Base-by-base conservation (phyloP, 2,329 filamentous ascomycete genomes). In the Colletotrichum spinosum region DNA sequence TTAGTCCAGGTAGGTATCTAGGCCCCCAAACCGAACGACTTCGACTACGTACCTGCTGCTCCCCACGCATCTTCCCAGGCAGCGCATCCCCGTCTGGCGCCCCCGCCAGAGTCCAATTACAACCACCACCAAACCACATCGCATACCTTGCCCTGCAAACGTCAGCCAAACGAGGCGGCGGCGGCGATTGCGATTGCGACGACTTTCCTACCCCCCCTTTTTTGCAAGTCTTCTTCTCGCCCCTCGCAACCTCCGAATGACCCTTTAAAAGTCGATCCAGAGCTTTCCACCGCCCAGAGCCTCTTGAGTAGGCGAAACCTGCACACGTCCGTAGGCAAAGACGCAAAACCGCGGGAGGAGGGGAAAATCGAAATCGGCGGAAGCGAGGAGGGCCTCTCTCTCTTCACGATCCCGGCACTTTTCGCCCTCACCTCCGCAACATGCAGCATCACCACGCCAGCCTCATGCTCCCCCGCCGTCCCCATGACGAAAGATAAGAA, bases 401-500 rank as follows among this genome's bases (percentile, higher is more conserved):
- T 17, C 25, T 25, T 25, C 25, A 25, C 25, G 25, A 5, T 25
- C 25, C 25, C 25, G 25, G 25, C 25, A 25, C 25, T 25, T 5
- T 25, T 17, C 15, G 6, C 44, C 44, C 8, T 10, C 50, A 55
- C 15, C 48, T 51, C 56, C 52, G 13, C 58, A 68, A 56, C 67
- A 68, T 68, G 67, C 65, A 54, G 65, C 45, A 62, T 65, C 56
- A 50, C 49, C 42, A 56, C 15, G 44, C 46, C 44, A 55, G 42
- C 50, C 44, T 44, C 55, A 60, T 49, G 53, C 45, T 44, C 38
- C 48, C 53, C 13, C 49, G 64, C 60, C 60, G 61, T 61, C 46
- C 57, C 51, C 60, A 69, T 69, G 67, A 69, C 65, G 57, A 69
- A 69, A 69, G 67, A 69, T 55, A 68, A 68, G 57, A 69, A 69